Evolutionary conservation across 495 filamentous ascomycete species (phyloP).

Genomic region (Jackrogersella multiformis): DNA sequence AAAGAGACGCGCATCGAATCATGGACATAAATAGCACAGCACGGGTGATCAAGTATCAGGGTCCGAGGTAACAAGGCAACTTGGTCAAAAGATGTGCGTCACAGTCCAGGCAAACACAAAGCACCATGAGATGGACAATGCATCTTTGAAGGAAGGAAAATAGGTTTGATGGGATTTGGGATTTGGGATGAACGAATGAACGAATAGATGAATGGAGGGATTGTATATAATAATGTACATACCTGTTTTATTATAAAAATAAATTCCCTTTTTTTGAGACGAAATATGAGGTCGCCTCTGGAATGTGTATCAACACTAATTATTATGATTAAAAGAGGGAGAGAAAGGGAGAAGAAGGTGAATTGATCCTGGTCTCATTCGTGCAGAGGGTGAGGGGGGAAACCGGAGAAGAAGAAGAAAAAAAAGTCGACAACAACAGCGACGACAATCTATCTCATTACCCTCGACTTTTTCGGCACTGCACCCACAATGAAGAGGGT

Average conservation of each 20-base stretch:
- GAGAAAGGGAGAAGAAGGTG: constrained; percentile 5
- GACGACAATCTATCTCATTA: constrained; percentile 23
- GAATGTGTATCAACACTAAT: constrained; percentile 31
- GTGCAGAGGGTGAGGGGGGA: not conserved
- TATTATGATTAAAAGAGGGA: constrained; percentile 27
- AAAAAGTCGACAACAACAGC: constrained; percentile 9
- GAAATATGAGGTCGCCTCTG: constrained; percentile 23
- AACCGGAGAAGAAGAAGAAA: not conserved
- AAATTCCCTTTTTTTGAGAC: constrained; percentile 3
- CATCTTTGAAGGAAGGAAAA: not conserved
- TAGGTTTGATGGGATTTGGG: constrained; percentile 13
- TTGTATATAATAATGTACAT: constrained; percentile 16
- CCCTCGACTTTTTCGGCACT: constrained; percentile 33
- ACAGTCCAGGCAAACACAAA: constrained; percentile 32
- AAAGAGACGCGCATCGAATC: constrained; percentile 19
- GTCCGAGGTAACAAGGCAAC: constrained; percentile 12
- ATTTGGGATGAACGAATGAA: too few relatives aligned
- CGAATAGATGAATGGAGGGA: constrained; percentile 2
- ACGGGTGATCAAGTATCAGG: constrained; percentile 13
- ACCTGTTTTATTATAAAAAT: constrained; percentile 26
- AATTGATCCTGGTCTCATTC: not conserved
- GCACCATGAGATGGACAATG: constrained; percentile 13
- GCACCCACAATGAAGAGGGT: constrained; percentile 34
- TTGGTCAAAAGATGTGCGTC: constrained; percentile 22
- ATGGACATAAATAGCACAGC: constrained; percentile 26